Evolutionary conservation across 176 grass and related monocot genomes (phyloP).

Genomic region (Carex myosuroides): DNA sequence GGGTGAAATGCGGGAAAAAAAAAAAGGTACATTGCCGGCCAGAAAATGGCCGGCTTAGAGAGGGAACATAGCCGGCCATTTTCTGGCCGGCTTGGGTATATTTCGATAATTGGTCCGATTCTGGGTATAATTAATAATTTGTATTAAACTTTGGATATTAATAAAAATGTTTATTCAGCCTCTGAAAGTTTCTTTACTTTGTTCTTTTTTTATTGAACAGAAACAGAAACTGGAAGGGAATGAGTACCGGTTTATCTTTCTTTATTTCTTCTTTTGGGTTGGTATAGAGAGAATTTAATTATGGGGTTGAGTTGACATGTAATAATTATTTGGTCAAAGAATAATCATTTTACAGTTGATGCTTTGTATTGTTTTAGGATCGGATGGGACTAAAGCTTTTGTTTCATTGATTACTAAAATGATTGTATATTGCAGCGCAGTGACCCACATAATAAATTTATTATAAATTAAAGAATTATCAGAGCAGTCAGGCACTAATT

Average conservation of each 20-base stretch:
- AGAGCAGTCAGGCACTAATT: not conserved
- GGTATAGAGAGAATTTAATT: conserved; percentile 8
- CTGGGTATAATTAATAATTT: too few species aligned
- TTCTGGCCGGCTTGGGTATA: too few species aligned
- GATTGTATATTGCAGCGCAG: not conserved
- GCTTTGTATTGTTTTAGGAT: not conserved
- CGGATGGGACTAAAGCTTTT: not conserved
- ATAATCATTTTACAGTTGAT: not conserved
- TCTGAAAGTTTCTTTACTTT: not conserved
- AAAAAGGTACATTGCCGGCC: too few species aligned
- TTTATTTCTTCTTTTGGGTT: not conserved
- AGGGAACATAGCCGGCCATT: too few species aligned
- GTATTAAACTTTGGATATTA: too few species aligned
- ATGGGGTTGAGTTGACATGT: not conserved
- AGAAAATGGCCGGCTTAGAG: too few species aligned
- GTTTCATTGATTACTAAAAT: not conserved
- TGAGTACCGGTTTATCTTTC: not conserved
- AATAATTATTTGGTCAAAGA: conserved; percentile 13
- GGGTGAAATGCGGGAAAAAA: too few species aligned
- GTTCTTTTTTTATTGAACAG: not conserved
- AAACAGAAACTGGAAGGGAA: conserved; percentile 2
- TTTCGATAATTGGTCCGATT: too few species aligned
- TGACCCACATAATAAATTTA: not conserved
- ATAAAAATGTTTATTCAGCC: not conserved
- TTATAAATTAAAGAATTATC: not conserved